Percentiles rank a stretch among this genome's conserved stretches.
These are phyloP conservation scores for Musa troglodytarum DNA, from an alignment of 176 grass and related monocot genomes.

Conservation along the genomic window DNA sequence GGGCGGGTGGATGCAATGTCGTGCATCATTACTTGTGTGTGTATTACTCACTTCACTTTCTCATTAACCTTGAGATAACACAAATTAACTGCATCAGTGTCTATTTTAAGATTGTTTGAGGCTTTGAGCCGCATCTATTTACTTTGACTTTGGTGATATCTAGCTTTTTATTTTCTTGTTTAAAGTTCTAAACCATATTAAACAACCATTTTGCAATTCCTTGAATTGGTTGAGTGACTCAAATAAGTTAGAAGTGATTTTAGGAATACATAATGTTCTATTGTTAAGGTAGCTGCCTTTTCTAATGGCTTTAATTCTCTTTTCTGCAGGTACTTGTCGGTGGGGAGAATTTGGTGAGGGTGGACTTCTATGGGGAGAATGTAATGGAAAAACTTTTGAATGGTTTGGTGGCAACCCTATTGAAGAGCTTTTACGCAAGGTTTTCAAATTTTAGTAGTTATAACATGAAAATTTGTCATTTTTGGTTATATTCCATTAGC, in stretches of 20 bases:
- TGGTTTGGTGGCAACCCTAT: slow-evolving; percentile 73
- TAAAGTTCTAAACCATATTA: no score
- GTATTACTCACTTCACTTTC: not conserved
- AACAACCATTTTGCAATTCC: no score
- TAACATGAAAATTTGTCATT: not conserved
- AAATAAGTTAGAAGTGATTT: not conserved
- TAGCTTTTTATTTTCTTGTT: no score
- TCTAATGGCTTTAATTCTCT: not conserved
- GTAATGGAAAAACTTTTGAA: slow-evolving; percentile 68
- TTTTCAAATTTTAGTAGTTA: slow-evolving; percentile 29
- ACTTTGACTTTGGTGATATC: no score
- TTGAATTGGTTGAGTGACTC: not conserved
- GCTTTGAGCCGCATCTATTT: no score
- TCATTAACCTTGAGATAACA: not conserved
- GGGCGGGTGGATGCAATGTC: not conserved
- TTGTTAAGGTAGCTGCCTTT: not conserved
- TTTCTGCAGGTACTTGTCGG: slow-evolving; percentile 53
- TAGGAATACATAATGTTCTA: not conserved
- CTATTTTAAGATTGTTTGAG: no score
- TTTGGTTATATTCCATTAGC: not conserved
- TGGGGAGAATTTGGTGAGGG: slow-evolving; percentile 94
- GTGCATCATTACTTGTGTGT: not conserved
- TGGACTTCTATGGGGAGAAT: slow-evolving; percentile 92
- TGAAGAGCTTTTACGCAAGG: slow-evolving; percentile 75
- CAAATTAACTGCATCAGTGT: no score